Conservation (phyloP, 495 filamentous ascomycete species). For the Aspergillus biplanus region DNA sequence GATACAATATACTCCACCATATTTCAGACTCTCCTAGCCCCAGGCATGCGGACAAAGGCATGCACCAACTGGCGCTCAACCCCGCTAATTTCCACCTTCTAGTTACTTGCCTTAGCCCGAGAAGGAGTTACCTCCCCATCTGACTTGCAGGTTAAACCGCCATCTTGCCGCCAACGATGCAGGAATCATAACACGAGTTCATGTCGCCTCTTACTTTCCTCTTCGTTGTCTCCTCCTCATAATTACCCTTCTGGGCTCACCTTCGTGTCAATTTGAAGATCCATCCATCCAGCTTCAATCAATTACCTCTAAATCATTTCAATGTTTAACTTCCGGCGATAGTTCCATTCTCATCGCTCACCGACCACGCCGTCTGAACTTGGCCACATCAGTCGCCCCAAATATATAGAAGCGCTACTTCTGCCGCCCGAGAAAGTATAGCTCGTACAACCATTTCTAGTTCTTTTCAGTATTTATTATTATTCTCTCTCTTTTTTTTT, state of each 20-base stretch:
- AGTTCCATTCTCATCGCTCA: constrained; percentile 1
- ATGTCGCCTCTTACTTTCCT: constrained; percentile 7
- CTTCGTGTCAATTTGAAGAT: background rate
- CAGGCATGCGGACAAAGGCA: background rate
- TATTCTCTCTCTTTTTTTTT: background rate
- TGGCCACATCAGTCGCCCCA: background rate
- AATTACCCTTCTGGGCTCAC: background rate
- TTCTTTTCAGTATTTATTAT: background rate
- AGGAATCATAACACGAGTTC: constrained; percentile 7
- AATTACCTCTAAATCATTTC: background rate
- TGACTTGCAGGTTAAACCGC: constrained; percentile 22
- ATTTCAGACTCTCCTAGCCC: background rate
- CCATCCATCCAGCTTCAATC: background rate
- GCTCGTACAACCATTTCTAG: background rate
- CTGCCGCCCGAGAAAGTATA: background rate
- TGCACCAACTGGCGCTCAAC: background rate
- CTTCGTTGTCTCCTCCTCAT: constrained; percentile 1
- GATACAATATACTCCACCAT: constrained; percentile 3
- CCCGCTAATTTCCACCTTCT: constrained; percentile 2
- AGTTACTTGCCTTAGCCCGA: constrained; percentile 9
- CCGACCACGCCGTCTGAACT: background rate
- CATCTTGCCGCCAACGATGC: constrained; percentile 18
- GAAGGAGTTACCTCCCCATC: constrained; percentile 19
- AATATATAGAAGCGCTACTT: background rate
- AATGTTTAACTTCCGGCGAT: background rate